Evolutionary conservation across 2,329 filamentous ascomycete genomes (phyloP), one percentile per base, ranked within the genome.

Genomic region (Cladophialophora immunda): DNA sequence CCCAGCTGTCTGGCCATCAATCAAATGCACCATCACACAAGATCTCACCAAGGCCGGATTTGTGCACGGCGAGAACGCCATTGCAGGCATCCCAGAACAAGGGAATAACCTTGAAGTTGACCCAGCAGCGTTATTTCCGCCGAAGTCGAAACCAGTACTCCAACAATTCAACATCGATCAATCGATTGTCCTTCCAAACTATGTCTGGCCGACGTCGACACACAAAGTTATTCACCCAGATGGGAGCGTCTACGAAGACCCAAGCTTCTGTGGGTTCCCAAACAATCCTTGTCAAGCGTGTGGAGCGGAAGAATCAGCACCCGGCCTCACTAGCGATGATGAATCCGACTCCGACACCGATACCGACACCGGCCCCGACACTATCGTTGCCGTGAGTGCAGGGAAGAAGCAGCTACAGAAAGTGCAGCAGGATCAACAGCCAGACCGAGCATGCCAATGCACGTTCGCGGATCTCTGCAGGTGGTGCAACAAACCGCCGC

Each of bases 11-110:
- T 54, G 62, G 7, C 45, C 55, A 9, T 30, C 29, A 11, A 53
- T 69, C 54, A 32, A 58, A 25, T 69, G 67, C 32, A 62, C 57
- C 15, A 58, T 65, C 47, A 65, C 56, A 9, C 6, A 41, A 6
- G 61, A 59, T 47, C 41, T 69, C 41, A 19, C 19, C 5, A 29
- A 45, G 8, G 27, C 55, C 11, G 47, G 52, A 17, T 61, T 62
- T 50, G 58, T 61, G 29, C 19, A 61, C 58, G 45, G 36, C 22
- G 50, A 47, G 17, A 9, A 38, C 13, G 58, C 45, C 6, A 7
- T 61, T 25, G 47, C 22, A 15, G 58, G 41, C 58, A 30, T 47
- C 13, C 47, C 45, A 17, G 27, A 25, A 9, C 13, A 47, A 17
- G 53, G 22, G 11, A 38, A 41, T 13, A 29, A 30, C 45, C 45